phyloP scores from a whole-genome alignment of 371 early-diverging fungal species.

The Mortierella polycephala region DNA sequence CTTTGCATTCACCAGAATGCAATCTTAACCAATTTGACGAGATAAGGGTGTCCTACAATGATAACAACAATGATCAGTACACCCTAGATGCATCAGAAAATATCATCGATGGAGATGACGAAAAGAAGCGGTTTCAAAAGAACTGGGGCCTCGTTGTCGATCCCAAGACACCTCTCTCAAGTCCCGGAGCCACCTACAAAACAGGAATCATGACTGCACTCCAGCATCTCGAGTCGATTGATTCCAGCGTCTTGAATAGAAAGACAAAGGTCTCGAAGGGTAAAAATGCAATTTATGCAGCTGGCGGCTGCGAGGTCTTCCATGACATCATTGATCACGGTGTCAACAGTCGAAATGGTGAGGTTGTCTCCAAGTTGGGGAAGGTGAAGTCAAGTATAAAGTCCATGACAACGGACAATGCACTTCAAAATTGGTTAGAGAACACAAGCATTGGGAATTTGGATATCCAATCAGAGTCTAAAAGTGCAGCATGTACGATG shows the following conservation, averaged over 20 bases:
- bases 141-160: neutral
- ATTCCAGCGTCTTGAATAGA: neutral
- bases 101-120: neutral
- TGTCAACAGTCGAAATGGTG: too few relatives aligned
- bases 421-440: conserved; percentile 23
- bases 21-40: neutral
- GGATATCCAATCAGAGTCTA: conserved; percentile 2
- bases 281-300: too few relatives aligned
- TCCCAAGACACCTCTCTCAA: neutral
- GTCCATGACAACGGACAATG: too few relatives aligned
- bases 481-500: too few relatives aligned
- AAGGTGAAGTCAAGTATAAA: too few relatives aligned
- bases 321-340: neutral
- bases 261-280: too few relatives aligned
- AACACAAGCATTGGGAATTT: conserved; percentile 21
- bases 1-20: conserved; percentile 4
- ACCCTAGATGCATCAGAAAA: neutral
- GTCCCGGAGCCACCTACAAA: conserved; percentile 10
- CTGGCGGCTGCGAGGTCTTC: too few relatives aligned
- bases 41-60: neutral
- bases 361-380: too few relatives aligned
- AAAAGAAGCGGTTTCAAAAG: neutral
- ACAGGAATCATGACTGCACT: conserved; percentile 27
- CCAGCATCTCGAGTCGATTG: conserved; percentile 24
- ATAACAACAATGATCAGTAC: neutral